A percentile compares a stretch with the other conserved stretches of the same genome.
These are phyloP conservation scores for Lichtheimia corymbifera DNA, from an alignment of 371 early-diverging fungal species.

Conservation along the genomic window DNA sequence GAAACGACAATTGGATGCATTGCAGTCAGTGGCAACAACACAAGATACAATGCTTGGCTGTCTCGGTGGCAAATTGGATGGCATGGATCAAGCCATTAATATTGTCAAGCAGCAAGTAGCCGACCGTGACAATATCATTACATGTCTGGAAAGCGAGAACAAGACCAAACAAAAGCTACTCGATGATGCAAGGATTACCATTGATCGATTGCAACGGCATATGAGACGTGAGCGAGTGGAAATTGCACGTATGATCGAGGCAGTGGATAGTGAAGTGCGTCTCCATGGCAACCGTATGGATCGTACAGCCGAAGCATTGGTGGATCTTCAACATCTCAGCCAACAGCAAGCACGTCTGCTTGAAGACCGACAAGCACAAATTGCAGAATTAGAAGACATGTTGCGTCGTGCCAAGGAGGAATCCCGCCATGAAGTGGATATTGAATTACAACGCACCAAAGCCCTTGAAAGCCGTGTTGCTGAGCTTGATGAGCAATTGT, in stretches of 20 bases:
- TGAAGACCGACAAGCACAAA: slow-evolving; percentile 19
- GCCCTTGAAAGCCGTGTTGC: slow-evolving; percentile 25
- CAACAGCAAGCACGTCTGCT: slow-evolving; percentile 28
- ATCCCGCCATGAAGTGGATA: slow-evolving; percentile 1
- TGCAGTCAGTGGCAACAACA: slow-evolving; percentile 33
- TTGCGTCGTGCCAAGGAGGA: not conserved
- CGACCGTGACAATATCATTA: slow-evolving; percentile 23
- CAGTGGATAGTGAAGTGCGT: slow-evolving; percentile 32
- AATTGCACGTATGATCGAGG: slow-evolving; percentile 25
- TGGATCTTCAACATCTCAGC: slow-evolving; percentile 23
- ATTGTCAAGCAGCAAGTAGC: slow-evolving; percentile 28
- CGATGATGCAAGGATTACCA: slow-evolving; percentile 21
- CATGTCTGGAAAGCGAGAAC: slow-evolving; percentile 24
- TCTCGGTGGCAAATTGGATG: slow-evolving; percentile 29
- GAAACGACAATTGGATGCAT: slow-evolving; percentile 25
- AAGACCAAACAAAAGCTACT: slow-evolving; percentile 21
- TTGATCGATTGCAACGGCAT: slow-evolving; percentile 29
- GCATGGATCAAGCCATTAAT: slow-evolving; percentile 27
- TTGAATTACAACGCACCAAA: slow-evolving; percentile 14
- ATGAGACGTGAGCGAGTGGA: slow-evolving; percentile 35
- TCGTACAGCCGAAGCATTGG: slow-evolving; percentile 23
- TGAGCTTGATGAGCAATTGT: slow-evolving; percentile 26
- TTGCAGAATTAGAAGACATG: slow-evolving; percentile 2
- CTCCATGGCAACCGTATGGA: slow-evolving; percentile 34
- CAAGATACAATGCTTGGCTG: slow-evolving; percentile 40